These are phyloP conservation scores for Podaxis sp. DNA, from an alignment of 768 basidiomycete genomes.

Conservation along the genomic window DNA sequence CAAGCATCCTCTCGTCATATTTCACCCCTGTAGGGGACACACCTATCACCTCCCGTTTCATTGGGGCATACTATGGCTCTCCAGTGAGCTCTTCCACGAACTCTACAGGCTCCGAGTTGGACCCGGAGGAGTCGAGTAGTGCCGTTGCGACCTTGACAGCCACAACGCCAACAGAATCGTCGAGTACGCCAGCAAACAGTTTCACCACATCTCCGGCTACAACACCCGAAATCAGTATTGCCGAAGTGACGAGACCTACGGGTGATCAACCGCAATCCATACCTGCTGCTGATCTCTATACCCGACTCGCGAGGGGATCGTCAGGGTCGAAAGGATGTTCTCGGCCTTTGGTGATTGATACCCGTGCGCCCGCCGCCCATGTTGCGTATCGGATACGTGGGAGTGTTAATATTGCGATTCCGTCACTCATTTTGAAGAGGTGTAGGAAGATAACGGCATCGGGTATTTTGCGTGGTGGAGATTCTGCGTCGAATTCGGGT, in stretches of 20 bases:
- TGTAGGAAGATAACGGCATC: constrained; percentile 54
- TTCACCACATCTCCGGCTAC: constrained; percentile 10
- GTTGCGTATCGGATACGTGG: constrained; percentile 60
- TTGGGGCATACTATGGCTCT: constrained; percentile 7
- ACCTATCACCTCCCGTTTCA: constrained; percentile 15
- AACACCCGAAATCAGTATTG: neutral
- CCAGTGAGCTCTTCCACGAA: neutral
- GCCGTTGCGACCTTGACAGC: neutral
- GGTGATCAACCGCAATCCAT: constrained; percentile 7
- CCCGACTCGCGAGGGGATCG: constrained; percentile 20
- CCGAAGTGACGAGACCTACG: neutral
- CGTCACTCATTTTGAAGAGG: constrained; percentile 87
- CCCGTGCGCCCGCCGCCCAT: constrained; percentile 68
- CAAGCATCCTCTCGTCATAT: constrained; percentile 43
- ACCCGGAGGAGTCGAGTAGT: neutral
- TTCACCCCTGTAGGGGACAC: constrained; percentile 48
- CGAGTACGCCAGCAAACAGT: neutral
- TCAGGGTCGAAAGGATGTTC: constrained; percentile 22
- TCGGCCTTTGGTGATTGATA: constrained; percentile 79
- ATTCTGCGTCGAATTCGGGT: neutral
- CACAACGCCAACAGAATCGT: neutral
- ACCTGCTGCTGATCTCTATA: constrained; percentile 18
- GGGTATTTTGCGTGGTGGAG: neutral
- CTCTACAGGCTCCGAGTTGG: neutral
- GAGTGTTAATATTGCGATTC: constrained; percentile 84